phyloP scores from a whole-genome alignment of 495 filamentous ascomycete genomes.

The Annulohypoxylon maeteangense region DNA sequence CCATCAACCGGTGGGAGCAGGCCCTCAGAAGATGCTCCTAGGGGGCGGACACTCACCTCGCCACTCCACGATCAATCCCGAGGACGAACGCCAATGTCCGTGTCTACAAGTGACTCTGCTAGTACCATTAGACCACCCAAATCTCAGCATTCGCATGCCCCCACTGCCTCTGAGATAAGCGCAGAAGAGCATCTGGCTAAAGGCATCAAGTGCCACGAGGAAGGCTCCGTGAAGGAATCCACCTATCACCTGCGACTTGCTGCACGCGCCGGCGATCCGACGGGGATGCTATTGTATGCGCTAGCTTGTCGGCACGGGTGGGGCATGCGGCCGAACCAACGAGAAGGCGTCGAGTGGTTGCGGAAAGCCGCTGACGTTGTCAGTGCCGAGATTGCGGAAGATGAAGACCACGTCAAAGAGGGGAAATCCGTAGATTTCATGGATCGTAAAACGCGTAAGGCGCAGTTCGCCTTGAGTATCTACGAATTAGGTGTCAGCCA shows the following conservation, averaged over 20 bases:
- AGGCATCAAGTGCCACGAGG: conserved; percentile 88
- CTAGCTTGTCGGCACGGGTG: conserved; percentile 97
- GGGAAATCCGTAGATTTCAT: conserved; percentile 69
- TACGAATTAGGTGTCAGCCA: conserved; percentile 98
- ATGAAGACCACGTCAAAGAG: conserved; percentile 73
- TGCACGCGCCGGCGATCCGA: conserved; percentile 84
- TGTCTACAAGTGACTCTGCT: conserved; percentile 71
- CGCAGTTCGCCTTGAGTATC: conserved; percentile 92
- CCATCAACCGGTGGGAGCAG: conserved; percentile 59
- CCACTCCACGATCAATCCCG: conserved; percentile 48
- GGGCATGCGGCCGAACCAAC: conserved; percentile 92
- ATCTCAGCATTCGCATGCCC: conserved; percentile 60
- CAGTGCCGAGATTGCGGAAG: conserved; percentile 81
- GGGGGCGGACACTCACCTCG: conserved; percentile 53
- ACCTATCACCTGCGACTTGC: conserved; percentile 95
- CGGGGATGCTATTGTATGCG: conserved; percentile 94
- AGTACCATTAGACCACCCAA: conserved; percentile 71
- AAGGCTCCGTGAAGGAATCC: conserved; percentile 85
- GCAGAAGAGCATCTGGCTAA: conserved; percentile 88
- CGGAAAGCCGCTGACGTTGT: conserved; percentile 89
- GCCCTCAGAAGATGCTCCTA: conserved; percentile 52
- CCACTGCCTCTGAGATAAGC: conserved; percentile 66
- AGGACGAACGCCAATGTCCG: conserved; percentile 59
- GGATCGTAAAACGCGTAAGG: conserved; percentile 80
- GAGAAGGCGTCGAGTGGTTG: conserved; percentile 90